Conservation (phyloP, 305 asterid species). For the Fraxinus ornus region DNA sequence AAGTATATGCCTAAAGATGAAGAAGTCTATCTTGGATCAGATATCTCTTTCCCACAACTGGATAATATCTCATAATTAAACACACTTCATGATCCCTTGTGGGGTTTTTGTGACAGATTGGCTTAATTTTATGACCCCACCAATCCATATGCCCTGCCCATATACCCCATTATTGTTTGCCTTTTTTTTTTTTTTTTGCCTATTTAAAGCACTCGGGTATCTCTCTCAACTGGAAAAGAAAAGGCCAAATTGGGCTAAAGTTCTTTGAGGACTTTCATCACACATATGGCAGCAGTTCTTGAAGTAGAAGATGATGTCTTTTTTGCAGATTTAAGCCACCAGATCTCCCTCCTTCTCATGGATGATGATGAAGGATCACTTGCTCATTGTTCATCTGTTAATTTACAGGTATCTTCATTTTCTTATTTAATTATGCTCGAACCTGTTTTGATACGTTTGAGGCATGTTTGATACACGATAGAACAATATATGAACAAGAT, state of each 20-base stretch:
- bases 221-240: constrained; percentile 23
- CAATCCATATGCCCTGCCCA: constrained; percentile 52
- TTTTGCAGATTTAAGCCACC: constrained; percentile 79
- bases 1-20: constrained; percentile 22
- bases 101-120: constrained; percentile 53
- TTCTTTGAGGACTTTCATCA: background rate
- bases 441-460: background rate
- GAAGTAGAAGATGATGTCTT: constrained; percentile 79
- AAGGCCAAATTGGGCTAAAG: background rate
- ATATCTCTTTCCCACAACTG: constrained; percentile 43
- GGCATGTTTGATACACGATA: background rate
- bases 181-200: constrained; percentile 20
- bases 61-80: constrained; percentile 47
- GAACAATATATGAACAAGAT: background rate
- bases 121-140: constrained; percentile 48
- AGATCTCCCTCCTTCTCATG: constrained; percentile 76
- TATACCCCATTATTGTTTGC: constrained; percentile 39
- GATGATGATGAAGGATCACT: constrained; percentile 62
- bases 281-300: constrained; percentile 47
- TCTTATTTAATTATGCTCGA: background rate
- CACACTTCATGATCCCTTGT: constrained; percentile 33
- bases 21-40: constrained; percentile 31
- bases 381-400: constrained; percentile 38
- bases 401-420: constrained; percentile 45
- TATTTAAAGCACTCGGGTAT: constrained; percentile 44